Evolutionary conservation across 345 rosid species (phyloP).

Genomic region (Brassica carinata): DNA sequence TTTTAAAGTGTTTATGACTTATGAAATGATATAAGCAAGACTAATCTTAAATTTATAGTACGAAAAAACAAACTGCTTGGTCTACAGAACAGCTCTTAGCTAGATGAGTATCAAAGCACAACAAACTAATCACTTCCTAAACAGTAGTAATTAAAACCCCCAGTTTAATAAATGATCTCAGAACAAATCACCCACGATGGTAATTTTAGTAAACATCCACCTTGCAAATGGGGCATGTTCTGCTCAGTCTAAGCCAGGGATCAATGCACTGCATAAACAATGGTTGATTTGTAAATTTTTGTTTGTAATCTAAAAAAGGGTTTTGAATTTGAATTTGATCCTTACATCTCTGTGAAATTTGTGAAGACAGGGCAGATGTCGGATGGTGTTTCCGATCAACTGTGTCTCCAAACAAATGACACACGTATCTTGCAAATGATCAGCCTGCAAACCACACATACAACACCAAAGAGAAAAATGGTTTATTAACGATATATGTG

Average conservation of each 20-base stretch:
- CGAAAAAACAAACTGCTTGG: neutral
- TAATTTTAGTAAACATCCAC: neutral
- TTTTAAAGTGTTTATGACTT: neutral
- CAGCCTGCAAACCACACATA: constrained; percentile 48
- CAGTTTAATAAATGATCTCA: neutral
- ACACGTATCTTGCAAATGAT: constrained; percentile 67
- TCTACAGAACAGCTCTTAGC: constrained; percentile 2
- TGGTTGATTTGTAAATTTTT: neutral
- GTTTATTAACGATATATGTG: neutral
- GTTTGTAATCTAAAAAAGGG: neutral
- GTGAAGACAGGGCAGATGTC: constrained; percentile 96
- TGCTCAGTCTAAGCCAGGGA: constrained; percentile 81
- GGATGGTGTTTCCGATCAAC: constrained; percentile 68
- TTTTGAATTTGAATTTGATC: constrained; percentile 4
- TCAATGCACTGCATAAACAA: constrained; percentile 75
- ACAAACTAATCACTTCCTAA: neutral
- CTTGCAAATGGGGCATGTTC: constrained; percentile 77
- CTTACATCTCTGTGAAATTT: constrained; percentile 92
- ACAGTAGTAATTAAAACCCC: neutral
- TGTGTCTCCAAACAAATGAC: constrained; percentile 88
- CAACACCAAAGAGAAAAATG: constrained; percentile 14
- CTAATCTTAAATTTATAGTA: neutral
- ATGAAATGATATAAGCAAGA: neutral
- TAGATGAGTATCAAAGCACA: neutral
- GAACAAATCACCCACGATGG: too few species aligned